Conservation (phyloP, 768 basidiomycete species). For the Lentinula guzmanii region DNA sequence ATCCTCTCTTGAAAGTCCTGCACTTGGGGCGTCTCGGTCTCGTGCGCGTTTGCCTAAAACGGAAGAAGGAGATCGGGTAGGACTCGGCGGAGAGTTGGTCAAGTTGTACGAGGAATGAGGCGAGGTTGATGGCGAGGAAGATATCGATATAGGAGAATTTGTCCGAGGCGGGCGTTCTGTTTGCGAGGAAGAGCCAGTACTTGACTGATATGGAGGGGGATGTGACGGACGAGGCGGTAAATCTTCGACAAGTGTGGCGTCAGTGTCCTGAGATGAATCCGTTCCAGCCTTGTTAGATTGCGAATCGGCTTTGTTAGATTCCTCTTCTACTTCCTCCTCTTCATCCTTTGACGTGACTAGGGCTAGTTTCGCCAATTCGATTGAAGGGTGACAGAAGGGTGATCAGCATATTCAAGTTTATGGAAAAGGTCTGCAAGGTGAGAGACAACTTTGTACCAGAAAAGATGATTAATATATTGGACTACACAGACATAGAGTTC, state of each 20-base stretch:
- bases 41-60: slow-evolving; percentile 69
- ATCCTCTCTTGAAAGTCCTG: slow-evolving; percentile 24
- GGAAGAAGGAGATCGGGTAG: slow-evolving; percentile 33
- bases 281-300: slow-evolving; percentile 67
- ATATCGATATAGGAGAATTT: background rate
- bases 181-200: background rate
- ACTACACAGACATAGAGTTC: background rate
- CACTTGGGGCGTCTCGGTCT: slow-evolving; percentile 18
- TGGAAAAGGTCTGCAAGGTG: slow-evolving; percentile 78
- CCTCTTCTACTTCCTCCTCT: slow-evolving; percentile 54
- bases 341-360: slow-evolving; percentile 88
- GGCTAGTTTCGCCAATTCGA: slow-evolving; percentile 87
- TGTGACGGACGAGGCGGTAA: slow-evolving; percentile 25
- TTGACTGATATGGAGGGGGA: background rate
- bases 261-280: slow-evolving; percentile 81
- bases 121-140: background rate
- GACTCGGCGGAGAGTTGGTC: slow-evolving; percentile 14
- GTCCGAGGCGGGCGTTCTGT: background rate
- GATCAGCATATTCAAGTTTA: slow-evolving; percentile 61
- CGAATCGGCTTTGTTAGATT: slow-evolving; percentile 46
- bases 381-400: slow-evolving; percentile 73
- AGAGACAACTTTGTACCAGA: slow-evolving; percentile 54
- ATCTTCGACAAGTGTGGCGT: slow-evolving; percentile 85
- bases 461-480: slow-evolving; percentile 5
- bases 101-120: slow-evolving; percentile 6